Evolutionary conservation across 208 protist species (phyloP).

Genomic region (Crithidia thermophila): DNA sequence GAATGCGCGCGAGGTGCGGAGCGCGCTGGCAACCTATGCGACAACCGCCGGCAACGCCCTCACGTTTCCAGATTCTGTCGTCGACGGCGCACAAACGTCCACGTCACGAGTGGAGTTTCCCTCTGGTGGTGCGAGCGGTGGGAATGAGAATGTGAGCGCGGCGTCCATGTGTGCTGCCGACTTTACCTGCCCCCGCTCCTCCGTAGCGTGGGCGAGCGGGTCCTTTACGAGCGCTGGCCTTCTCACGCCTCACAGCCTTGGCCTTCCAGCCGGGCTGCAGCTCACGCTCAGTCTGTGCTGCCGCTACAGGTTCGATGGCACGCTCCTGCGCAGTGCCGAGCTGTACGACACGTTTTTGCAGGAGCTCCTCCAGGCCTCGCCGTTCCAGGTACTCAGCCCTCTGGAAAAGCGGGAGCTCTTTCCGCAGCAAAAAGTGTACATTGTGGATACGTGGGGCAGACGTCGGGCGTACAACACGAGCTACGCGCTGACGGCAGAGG

Average conservation of each 20-base stretch:
- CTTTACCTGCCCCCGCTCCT: conserved; percentile 70
- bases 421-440: conserved; percentile 44
- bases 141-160: not conserved
- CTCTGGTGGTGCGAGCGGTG: too few species aligned
- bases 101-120: too few species aligned
- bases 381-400: conserved; percentile 67
- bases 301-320: conserved; percentile 73
- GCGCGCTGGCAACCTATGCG: too few species aligned
- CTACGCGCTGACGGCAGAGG: conserved; percentile 40
- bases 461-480: conserved; percentile 39
- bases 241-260: conserved; percentile 70
- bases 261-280: conserved; percentile 47
- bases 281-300: conserved; percentile 86
- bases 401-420: conserved; percentile 73
- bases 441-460: conserved; percentile 42
- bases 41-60: too few species aligned
- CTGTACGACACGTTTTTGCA: conserved; percentile 75
- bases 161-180: conserved; percentile 41
- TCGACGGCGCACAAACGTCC: too few species aligned
- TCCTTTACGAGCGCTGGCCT: conserved; percentile 58
- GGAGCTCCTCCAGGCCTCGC: conserved; percentile 76
- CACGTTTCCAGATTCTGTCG: too few species aligned
- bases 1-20: too few species aligned
- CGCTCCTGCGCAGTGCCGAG: conserved; percentile 51
- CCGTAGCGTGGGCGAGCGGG: conserved; percentile 86